phyloP scores from a whole-genome alignment of 257 asterid species.

The Jaltomata sinuosa region DNA sequence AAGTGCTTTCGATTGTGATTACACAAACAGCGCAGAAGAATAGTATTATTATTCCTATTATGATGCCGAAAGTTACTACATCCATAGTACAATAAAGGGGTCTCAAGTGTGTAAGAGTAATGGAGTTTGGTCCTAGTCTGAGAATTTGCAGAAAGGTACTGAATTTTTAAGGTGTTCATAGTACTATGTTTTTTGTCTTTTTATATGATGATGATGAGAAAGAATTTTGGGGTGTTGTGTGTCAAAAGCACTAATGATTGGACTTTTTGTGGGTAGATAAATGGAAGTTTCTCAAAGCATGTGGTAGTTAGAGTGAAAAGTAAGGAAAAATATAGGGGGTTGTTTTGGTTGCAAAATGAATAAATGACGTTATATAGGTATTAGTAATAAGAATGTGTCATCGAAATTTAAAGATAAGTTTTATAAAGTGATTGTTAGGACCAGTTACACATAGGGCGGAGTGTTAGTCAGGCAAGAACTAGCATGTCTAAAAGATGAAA shows the following conservation, averaged over 20 bases:
- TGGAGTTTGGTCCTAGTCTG: background rate
- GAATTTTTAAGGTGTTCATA: background rate
- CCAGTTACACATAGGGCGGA: too few species aligned
- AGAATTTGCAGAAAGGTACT: background rate
- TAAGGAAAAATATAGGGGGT: background rate
- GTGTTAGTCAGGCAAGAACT: background rate
- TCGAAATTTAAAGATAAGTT: background rate
- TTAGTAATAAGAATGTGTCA: background rate
- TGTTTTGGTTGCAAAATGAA: too few species aligned
- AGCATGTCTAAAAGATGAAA: too few species aligned
- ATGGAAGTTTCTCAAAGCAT: background rate
- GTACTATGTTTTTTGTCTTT: background rate
- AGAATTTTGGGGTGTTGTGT: background rate
- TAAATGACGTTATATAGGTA: background rate
- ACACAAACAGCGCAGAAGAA: slow-evolving; percentile 68
- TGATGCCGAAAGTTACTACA: slow-evolving; percentile 72
- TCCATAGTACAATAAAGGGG: slow-evolving; percentile 30
- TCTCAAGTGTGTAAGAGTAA: background rate
- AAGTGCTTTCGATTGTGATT: slow-evolving; percentile 76
- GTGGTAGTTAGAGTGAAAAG: background rate
- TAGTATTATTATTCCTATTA: slow-evolving; percentile 71
- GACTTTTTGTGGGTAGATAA: background rate
- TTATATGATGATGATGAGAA: background rate
- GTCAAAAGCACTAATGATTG: background rate
- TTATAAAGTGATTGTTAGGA: background rate